Conservation (phyloP, 331 rosid genomes). For the Quercus lobata region DNA sequence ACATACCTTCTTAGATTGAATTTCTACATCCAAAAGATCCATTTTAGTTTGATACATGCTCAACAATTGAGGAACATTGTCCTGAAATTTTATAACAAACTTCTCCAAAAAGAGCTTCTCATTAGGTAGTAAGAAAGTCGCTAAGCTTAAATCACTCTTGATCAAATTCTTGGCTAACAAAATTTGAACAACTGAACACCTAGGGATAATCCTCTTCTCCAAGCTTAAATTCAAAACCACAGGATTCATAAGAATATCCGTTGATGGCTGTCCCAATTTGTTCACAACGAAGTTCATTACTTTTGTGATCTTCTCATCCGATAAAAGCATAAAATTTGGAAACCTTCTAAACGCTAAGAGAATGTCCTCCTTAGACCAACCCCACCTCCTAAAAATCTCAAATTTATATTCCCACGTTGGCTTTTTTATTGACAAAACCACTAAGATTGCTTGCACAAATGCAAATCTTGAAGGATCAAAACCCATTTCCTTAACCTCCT, state of each 20-base stretch:
- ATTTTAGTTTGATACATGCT: neutral
- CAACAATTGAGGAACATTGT: neutral
- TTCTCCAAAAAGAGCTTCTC: neutral
- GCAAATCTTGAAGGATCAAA: neutral
- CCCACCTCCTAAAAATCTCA: neutral
- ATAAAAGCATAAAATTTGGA: neutral
- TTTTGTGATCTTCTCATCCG: neutral
- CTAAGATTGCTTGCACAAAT: neutral
- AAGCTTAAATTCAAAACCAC: neutral
- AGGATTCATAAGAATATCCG: neutral
- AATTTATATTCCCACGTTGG: neutral
- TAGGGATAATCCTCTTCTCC: slow-evolving; percentile 7
- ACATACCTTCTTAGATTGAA: neutral
- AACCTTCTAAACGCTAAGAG: slow-evolving; percentile 3
- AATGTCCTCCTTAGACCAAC: slow-evolving; percentile 7
- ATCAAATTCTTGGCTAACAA: neutral
- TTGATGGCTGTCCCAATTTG: neutral
- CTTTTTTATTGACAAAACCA: neutral
- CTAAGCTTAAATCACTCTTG: neutral
- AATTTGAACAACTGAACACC: slow-evolving; percentile 9
- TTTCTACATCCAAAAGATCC: neutral
- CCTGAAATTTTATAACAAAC: neutral
- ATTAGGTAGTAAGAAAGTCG: neutral
- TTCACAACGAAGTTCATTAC: slow-evolving; percentile 10
- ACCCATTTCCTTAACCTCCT: neutral